Percentiles rank a stretch among this genome's conserved stretches.
phyloP scores from a whole-genome alignment of 495 filamentous ascomycete species.

The Neurospora sp. region DNA sequence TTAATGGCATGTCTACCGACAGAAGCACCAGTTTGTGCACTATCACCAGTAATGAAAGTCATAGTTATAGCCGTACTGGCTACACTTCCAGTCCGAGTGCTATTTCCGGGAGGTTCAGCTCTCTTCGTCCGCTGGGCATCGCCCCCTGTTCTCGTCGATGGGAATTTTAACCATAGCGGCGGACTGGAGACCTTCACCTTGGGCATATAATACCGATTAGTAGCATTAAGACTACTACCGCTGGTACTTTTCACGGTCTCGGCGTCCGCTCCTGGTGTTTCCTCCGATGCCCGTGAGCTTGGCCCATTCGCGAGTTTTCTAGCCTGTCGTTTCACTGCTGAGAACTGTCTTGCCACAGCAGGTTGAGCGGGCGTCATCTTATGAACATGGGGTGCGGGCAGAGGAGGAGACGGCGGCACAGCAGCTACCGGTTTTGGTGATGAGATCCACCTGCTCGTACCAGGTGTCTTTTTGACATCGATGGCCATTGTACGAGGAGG shows the following conservation, averaged over 20 bases:
- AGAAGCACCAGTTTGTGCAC: background rate
- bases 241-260: background rate
- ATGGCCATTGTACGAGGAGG: background rate
- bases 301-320: slow-evolving; percentile 3
- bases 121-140: background rate
- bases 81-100: background rate
- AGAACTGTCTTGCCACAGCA: slow-evolving; percentile 1
- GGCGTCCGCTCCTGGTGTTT: slow-evolving; percentile 4
- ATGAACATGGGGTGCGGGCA: background rate
- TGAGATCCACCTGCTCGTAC: background rate
- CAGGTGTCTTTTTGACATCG: background rate
- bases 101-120: background rate
- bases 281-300: slow-evolving; percentile 2
- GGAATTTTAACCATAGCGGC: slow-evolving; percentile 24
- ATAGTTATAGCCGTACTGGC: background rate
- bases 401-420: background rate
- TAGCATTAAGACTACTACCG: background rate
- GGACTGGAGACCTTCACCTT: slow-evolving; percentile 24
- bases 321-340: slow-evolving; percentile 3
- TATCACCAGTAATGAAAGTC: background rate
- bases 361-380: background rate
- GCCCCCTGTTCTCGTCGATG: slow-evolving; percentile 19
- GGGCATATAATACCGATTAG: slow-evolving; percentile 3
- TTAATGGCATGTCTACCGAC: background rate
- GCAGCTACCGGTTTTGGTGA: background rate